Base-by-base conservation (phyloP, 768 basidiomycete genomes). In the Pisolithus microcarpus region DNA sequence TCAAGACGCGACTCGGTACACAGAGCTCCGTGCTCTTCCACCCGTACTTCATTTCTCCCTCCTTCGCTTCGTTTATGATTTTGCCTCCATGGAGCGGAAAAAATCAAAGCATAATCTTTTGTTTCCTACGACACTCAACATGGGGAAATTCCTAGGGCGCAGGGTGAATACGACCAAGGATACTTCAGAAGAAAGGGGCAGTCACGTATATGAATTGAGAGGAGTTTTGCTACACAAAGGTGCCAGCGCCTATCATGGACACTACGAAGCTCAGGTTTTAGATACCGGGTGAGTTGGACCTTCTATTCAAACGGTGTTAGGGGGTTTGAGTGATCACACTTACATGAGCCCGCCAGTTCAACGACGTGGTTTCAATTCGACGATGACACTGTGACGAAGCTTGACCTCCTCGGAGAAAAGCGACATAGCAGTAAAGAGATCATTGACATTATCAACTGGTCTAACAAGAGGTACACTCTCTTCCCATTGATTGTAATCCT, bases 181-280 rank as follows among this genome's bases (percentile, higher is more conserved):
- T 10, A 9, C 45, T 18, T 13, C 45, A 18, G 39, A 21, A n/a
- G 52, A 62, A 4, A 58, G 61, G 48, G 31, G 52, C 21, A 54
- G 65, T 23, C 68, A 74, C 40, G 53, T 78, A n/a, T 98, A 97
- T 59, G 87, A 94, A 47, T 69, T 98, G 45, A 78, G 84, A 47
- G 94, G 89, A 3, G 81, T 97, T 9, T 70, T 98, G 10, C 66
- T 91, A 52, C 95, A 98, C 70, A 91, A 90, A 61, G 95, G 95
- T 5, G 59, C 78, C n/a, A 93, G 89, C 64, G 95, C 94, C 30
- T 88, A 96, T 70, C 84, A 87, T 56, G 90, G 90, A 4, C 89
- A 92, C 63, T 92, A 93, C 61, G 87, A 89, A 64, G 88, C 87
- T 13, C 87, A 91, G 61, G 87, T 91, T 18, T 81, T 82, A 58